phyloP scores from a whole-genome alignment of 495 filamentous ascomycete species.

The Aspergillus wentii region DNA sequence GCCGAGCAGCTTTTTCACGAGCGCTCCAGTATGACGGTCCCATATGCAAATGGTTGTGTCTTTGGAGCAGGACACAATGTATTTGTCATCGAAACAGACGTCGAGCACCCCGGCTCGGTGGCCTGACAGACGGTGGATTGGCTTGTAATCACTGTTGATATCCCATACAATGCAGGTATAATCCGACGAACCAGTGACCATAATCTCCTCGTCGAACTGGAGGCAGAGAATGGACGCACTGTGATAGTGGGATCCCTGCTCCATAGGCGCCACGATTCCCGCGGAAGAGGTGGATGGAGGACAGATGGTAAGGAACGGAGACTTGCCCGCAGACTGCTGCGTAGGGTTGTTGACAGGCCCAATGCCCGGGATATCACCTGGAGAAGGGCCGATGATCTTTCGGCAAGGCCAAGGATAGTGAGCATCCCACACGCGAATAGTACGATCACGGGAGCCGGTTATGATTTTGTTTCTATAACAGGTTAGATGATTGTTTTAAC shows the following conservation, averaged over 20 bases:
- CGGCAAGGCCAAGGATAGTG: slow-evolving; percentile 71
- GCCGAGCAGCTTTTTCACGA: slow-evolving; percentile 71
- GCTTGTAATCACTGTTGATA: slow-evolving; percentile 67
- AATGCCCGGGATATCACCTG: slow-evolving; percentile 17
- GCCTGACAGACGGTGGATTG: slow-evolving; percentile 66
- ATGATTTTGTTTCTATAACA: slow-evolving; percentile 76
- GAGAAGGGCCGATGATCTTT: slow-evolving; percentile 64
- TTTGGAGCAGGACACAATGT: slow-evolving; percentile 95
- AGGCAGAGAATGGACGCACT: slow-evolving; percentile 89
- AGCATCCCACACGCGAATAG: slow-evolving; percentile 94
- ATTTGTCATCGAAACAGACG: slow-evolving; percentile 81
- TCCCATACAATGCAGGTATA: slow-evolving; percentile 89
- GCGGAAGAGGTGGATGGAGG: slow-evolving; percentile 32
- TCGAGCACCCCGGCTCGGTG: slow-evolving; percentile 90
- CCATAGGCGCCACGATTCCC: slow-evolving; percentile 22
- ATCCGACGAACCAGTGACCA: slow-evolving; percentile 94
- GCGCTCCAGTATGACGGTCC: slow-evolving; percentile 71
- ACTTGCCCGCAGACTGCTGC: slow-evolving; percentile 32
- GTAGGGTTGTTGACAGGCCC: slow-evolving; percentile 33
- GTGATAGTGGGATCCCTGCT: slow-evolving; percentile 53
- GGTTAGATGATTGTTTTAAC: neutral
- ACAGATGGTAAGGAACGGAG: slow-evolving; percentile 43
- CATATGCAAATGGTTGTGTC: slow-evolving; percentile 89
- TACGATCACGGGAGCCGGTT: slow-evolving; percentile 91
- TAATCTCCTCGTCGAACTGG: slow-evolving; percentile 85